These are phyloP conservation scores for Leishmania aethiopica DNA, from an alignment of 208 protist genomes.

Conservation along the genomic window DNA sequence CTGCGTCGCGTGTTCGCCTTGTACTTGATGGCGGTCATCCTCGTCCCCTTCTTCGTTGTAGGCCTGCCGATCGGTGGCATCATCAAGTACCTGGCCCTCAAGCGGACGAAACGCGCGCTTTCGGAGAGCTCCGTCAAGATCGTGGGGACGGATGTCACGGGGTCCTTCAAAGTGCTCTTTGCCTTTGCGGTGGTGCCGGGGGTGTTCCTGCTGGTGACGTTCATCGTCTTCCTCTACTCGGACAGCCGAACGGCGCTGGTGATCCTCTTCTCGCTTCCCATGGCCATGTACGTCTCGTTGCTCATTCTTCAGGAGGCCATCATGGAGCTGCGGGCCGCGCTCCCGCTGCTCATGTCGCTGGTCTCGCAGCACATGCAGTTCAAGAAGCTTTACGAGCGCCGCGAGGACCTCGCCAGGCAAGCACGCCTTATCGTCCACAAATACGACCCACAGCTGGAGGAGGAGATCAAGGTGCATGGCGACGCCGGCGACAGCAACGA, in stretches of 20 bases:
- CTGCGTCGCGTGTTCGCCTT: slow-evolving; percentile 78
- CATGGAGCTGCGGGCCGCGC: slow-evolving; percentile 78
- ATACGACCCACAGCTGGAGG: slow-evolving; percentile 75
- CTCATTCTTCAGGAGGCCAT: slow-evolving; percentile 85
- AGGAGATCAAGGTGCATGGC: slow-evolving; percentile 72
- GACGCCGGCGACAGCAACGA: slow-evolving; percentile 43
- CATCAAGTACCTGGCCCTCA: slow-evolving; percentile 54
- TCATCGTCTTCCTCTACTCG: slow-evolving; percentile 65
- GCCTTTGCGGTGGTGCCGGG: slow-evolving; percentile 70
- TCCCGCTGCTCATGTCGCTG: slow-evolving; percentile 90
- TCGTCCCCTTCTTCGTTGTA: slow-evolving; percentile 87
- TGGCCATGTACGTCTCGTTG: slow-evolving; percentile 91
- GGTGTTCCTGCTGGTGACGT: slow-evolving; percentile 57
- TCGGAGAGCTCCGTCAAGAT: slow-evolving; percentile 89
- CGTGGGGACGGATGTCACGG: slow-evolving; percentile 88
- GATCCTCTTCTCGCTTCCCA: slow-evolving; percentile 78
- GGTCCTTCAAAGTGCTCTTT: slow-evolving; percentile 86
- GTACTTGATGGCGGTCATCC: slow-evolving; percentile 73
- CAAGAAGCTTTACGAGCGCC: slow-evolving; percentile 83
- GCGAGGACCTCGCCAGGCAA: slow-evolving; percentile 59
- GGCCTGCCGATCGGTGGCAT: slow-evolving; percentile 74
- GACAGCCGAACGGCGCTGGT: slow-evolving; percentile 71
- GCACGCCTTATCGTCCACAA: slow-evolving; percentile 63
- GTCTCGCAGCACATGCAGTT: slow-evolving; percentile 89
- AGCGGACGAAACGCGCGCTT: slow-evolving; percentile 70